A percentile compares a stretch with the other conserved stretches of the same genome.
These are phyloP conservation scores for Metarhizium sp. DNA, from an alignment of 2,329 filamentous ascomycete species.

Conservation along the genomic window DNA sequence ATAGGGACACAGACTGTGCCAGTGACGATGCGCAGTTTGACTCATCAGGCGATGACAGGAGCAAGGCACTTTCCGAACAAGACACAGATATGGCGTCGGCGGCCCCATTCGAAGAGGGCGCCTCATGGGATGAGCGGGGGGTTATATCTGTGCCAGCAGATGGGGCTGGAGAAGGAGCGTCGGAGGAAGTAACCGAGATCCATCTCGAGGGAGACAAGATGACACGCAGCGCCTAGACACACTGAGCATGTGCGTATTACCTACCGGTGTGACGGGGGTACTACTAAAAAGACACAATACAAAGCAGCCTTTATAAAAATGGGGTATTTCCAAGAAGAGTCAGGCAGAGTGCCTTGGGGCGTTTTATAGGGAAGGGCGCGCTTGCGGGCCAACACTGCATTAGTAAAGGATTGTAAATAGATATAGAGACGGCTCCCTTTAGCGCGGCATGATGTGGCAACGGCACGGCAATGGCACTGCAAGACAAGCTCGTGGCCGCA, in stretches of 20 bases:
- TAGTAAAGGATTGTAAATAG: slow-evolving; percentile 5
- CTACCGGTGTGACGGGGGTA: neutral
- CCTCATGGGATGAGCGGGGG: slow-evolving; percentile 22
- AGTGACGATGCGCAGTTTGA: slow-evolving; percentile 36
- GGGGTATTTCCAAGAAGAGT: neutral
- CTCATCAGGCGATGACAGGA: slow-evolving; percentile 27
- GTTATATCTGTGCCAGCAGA: slow-evolving; percentile 31
- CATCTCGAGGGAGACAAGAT: slow-evolving; percentile 33
- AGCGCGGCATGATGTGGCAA: slow-evolving; percentile 8
- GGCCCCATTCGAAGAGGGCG: slow-evolving; percentile 7
- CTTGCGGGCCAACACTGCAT: slow-evolving; percentile 5
- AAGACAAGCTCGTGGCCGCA: slow-evolving; percentile 8
- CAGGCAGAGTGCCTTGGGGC: neutral
- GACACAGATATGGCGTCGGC: slow-evolving; percentile 22
- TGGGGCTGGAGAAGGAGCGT: slow-evolving; percentile 25
- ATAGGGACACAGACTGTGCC: slow-evolving; percentile 25
- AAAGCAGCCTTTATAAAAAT: neutral
- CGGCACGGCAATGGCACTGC: neutral
- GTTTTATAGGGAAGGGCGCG: neutral
- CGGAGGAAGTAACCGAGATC: slow-evolving; percentile 40
- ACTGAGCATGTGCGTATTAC: neutral
- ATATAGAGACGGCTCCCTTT: slow-evolving; percentile 9
- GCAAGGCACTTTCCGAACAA: slow-evolving; percentile 15
- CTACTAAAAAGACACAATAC: neutral
- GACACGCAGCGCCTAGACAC: slow-evolving; percentile 12